A percentile compares a stretch with the other conserved stretches of the same genome.
These are phyloP conservation scores for Taphrina communis DNA, from an alignment of 1,139 yeast genomes.

Conservation along the genomic window DNA sequence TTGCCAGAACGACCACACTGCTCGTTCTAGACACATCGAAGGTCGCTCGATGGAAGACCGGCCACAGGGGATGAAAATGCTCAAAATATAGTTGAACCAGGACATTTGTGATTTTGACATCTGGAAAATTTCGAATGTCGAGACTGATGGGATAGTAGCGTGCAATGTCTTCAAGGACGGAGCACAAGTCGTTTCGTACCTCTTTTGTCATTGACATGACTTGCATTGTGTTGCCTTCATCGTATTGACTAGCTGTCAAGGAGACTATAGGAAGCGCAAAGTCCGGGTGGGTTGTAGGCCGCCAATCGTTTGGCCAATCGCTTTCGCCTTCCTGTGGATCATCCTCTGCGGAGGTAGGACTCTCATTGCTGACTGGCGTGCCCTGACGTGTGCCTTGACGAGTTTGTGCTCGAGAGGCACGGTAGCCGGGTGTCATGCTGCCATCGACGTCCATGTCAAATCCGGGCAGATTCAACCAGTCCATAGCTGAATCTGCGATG, in stretches of 20 bases:
- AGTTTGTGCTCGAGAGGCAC: constrained; percentile 3
- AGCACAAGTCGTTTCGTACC: background rate
- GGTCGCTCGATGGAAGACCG: constrained; percentile 7
- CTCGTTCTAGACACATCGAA: background rate
- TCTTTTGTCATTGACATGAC: background rate
- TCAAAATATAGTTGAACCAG: constrained; percentile 13
- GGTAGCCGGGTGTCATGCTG: constrained; percentile 1
- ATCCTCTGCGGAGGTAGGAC: background rate
- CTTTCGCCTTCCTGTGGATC: constrained; percentile 1
- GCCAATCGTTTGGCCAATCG: background rate
- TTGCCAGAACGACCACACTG: constrained; percentile 4
- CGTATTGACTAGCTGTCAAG: background rate
- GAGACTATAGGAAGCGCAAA: background rate
- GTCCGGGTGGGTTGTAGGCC: background rate
- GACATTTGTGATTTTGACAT: background rate
- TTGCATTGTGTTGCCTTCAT: constrained; percentile 4
- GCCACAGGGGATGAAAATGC: constrained; percentile 4
- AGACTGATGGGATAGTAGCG: background rate
- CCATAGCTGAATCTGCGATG: constrained; percentile 6
- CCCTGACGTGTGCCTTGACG: constrained; percentile 12
- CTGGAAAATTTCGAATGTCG: background rate
- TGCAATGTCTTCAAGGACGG: background rate
- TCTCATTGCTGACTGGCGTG: background rate
- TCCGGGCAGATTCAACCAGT: constrained; percentile 2
- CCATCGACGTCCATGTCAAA: constrained; percentile 6